A percentile compares a stretch with the other conserved stretches of the same genome.
Evolutionary conservation across 2,329 filamentous ascomycete genomes (phyloP).

Genomic region (Cytospora piceae): DNA sequence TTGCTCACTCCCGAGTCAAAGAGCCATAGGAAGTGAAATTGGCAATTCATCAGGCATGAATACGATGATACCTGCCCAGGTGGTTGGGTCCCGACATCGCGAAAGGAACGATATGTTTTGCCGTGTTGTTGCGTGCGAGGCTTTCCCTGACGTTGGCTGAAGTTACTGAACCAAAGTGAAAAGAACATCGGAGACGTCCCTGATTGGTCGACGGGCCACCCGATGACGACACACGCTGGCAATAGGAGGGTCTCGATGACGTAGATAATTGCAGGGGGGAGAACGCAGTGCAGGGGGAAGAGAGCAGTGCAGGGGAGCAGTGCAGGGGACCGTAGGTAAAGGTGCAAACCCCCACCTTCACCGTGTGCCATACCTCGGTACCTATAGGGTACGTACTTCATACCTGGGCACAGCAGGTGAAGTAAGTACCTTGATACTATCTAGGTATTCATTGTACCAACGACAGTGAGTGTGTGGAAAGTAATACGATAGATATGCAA

Average conservation of each 20-base stretch:
- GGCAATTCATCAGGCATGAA: neutral
- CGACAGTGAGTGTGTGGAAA: no score
- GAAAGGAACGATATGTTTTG: neutral
- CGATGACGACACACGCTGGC: constrained; percentile 23
- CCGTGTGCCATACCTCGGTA: neutral
- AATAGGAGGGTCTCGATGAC: constrained; percentile 18
- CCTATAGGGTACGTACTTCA: neutral
- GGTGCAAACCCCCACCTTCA: constrained; percentile 1
- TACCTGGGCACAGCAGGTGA: neutral
- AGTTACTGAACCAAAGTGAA: neutral
- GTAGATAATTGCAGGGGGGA: constrained; percentile 13
- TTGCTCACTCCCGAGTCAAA: no score
- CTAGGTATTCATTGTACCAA: neutral
- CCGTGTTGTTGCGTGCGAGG: neutral
- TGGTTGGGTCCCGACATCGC: neutral
- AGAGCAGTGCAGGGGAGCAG: neutral
- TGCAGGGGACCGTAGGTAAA: neutral
- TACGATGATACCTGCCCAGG: neutral
- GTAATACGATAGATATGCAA: no score
- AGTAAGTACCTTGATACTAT: neutral
- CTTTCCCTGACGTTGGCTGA: constrained; percentile 9
- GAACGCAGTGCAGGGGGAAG: neutral
- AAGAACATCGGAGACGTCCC: no score
- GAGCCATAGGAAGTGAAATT: no score
- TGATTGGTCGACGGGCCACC: constrained; percentile 21